Conservation (phyloP, 2,329 filamentous ascomycete species). For the Colletotrichum siamense region DNA sequence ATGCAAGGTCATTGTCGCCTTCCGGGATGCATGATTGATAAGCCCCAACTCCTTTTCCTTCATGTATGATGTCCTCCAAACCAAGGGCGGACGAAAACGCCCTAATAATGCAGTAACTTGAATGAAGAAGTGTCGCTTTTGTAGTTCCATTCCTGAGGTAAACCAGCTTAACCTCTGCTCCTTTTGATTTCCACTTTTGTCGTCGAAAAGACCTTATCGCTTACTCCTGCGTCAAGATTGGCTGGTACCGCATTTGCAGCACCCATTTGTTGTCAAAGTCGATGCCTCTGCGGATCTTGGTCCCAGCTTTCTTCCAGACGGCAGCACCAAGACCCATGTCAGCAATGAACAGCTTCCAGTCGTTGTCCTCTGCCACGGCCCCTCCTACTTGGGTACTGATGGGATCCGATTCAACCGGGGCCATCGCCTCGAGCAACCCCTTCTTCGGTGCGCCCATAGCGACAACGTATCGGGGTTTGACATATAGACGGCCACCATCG, state of each 20-base stretch:
- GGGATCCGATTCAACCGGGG: slow-evolving; percentile 50
- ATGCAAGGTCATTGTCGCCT: slow-evolving; percentile 5
- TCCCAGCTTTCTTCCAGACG: slow-evolving; percentile 85
- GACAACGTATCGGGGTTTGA: slow-evolving; percentile 83
- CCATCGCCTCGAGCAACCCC: slow-evolving; percentile 80
- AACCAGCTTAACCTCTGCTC: not conserved
- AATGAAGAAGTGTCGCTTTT: slow-evolving; percentile 7
- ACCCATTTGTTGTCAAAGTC: slow-evolving; percentile 92
- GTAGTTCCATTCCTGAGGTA: not conserved
- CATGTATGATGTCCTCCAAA: not conserved
- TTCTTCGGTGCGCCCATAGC: slow-evolving; percentile 87
- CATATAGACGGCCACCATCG: slow-evolving; percentile 80
- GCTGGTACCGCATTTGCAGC: slow-evolving; percentile 66
- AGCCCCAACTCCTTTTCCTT: slow-evolving; percentile 1
- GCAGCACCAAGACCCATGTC: slow-evolving; percentile 86
- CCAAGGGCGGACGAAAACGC: not conserved
- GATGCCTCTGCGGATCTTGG: slow-evolving; percentile 80
- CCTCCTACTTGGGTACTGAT: slow-evolving; percentile 16
- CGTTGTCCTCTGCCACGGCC: slow-evolving; percentile 50
- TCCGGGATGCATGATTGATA: not conserved
- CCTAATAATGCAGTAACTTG: not conserved
- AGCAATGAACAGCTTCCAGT: slow-evolving; percentile 83
- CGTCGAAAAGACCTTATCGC: not conserved
- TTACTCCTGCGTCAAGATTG: not conserved
- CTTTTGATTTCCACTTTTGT: not conserved